A percentile compares a stretch with the other conserved stretches of the same genome.
Conservation (phyloP, 495 filamentous ascomycete species). For the Pyrenula massariospora region DNA sequence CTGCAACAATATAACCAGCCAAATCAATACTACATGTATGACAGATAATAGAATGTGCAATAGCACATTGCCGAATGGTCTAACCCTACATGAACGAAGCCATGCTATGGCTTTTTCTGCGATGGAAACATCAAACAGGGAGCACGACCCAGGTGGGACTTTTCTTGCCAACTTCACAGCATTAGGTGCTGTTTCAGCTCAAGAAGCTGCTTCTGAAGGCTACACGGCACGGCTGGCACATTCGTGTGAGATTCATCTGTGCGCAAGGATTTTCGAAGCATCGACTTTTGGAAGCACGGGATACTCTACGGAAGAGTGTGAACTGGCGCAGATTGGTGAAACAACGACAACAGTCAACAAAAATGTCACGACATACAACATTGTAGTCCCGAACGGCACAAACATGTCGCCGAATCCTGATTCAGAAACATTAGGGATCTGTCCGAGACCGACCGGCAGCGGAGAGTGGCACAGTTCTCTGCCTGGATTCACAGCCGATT, state of each 20-base stretch:
- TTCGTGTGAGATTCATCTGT: neutral
- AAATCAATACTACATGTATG: neutral
- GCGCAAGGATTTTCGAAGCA: neutral
- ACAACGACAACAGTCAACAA: neutral
- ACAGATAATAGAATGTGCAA: neutral
- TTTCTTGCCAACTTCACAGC: neutral
- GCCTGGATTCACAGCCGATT: neutral
- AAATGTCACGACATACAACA: neutral
- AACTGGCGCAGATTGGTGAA: neutral
- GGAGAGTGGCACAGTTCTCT: neutral
- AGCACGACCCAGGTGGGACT: neutral
- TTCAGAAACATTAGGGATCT: too few species aligned
- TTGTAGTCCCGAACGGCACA: neutral
- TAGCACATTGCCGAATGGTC: neutral
- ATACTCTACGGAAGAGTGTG: neutral
- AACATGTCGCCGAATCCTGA: neutral
- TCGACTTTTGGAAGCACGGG: neutral
- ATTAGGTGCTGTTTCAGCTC: neutral
- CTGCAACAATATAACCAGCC: neutral
- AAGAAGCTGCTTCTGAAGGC: neutral
- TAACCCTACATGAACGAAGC: neutral
- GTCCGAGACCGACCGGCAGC: neutral
- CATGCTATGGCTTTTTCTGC: neutral
- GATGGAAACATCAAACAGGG: neutral
- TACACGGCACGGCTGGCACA: neutral